Percentiles rank a stretch among this genome's conserved stretches.
These are phyloP conservation scores for Scheffersomyces titani DNA, from an alignment of 1,139 yeast genomes.

Conservation along the genomic window DNA sequence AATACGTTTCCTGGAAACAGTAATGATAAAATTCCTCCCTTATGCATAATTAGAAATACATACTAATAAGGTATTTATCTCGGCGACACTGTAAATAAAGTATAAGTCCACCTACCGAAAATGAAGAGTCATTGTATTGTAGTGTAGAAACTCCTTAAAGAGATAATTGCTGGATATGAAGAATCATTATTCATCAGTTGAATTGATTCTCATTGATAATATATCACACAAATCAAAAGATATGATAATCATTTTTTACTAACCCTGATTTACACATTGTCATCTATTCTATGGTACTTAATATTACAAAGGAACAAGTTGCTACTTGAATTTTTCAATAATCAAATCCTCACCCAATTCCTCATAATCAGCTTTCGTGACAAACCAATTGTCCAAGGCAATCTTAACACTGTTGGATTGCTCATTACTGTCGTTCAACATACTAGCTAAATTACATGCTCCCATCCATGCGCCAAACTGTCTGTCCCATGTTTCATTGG, in stretches of 20 bases:
- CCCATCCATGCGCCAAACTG: conserved; percentile 66
- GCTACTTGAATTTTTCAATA: conserved; percentile 53
- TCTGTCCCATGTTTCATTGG: conserved; percentile 51
- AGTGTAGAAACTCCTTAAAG: no score
- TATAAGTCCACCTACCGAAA: background rate
- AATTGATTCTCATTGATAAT: no score
- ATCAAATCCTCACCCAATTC: conserved; percentile 63
- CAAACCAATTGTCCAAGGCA: conserved; percentile 55
- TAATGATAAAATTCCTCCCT: background rate
- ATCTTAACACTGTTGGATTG: conserved; percentile 44
- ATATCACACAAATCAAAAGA: no score
- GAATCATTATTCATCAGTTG: no score
- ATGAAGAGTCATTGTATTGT: background rate
- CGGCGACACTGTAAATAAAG: background rate
- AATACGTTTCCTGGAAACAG: conserved; percentile 60
- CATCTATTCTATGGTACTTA: background rate
- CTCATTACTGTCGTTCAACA: conserved; percentile 42
- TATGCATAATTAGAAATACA: background rate
- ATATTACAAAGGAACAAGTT: background rate
- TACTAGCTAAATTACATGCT: conserved; percentile 61
- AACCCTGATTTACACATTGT: background rate
- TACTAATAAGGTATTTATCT: background rate
- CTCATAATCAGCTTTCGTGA: conserved; percentile 57
- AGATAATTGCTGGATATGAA: no score
- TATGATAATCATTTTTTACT: no score